Percentiles rank a stretch among this genome's conserved stretches.
Evolutionary conservation across 371 early-diverging fungal genomes (phyloP).

Genomic region (Thermomucor indicae-seudaticae): DNA sequence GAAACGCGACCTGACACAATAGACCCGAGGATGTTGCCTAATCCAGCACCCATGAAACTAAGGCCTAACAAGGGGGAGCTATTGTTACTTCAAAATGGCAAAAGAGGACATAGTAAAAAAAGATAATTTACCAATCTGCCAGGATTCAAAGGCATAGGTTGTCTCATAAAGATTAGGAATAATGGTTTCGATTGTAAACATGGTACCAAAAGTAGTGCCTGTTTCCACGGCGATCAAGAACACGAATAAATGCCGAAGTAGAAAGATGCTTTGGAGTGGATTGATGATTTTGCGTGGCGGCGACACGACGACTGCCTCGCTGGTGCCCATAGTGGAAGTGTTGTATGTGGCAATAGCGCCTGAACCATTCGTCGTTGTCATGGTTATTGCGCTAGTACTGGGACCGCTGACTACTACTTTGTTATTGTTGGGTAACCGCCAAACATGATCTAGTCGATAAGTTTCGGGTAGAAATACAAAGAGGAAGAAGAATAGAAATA

Average conservation of each 20-base stretch:
- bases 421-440: constrained; percentile 18
- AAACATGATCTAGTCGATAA: constrained; percentile 42
- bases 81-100: too few relatives aligned
- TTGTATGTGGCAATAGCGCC: background rate
- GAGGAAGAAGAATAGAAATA: constrained; percentile 47
- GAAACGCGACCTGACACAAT: constrained; percentile 29
- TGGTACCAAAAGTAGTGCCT: constrained; percentile 44
- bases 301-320: background rate
- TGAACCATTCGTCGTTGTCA: too few relatives aligned
- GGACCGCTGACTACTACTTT: background rate
- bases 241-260: constrained; percentile 42
- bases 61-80: too few relatives aligned
- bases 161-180: constrained; percentile 30
- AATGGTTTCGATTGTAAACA: constrained; percentile 45
- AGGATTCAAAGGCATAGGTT: constrained; percentile 35
- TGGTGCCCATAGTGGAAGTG: background rate
- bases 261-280: constrained; percentile 22
- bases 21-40: constrained; percentile 37
- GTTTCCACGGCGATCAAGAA: constrained; percentile 34
- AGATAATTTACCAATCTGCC: constrained; percentile 32
- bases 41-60: constrained; percentile 36
- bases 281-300: constrained; percentile 14
- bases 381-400: background rate
- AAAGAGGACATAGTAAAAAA: background rate
- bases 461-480: constrained; percentile 71